Evolutionary conservation across 2,329 filamentous ascomycete species (phyloP).

Genomic region (Zymoseptoria brevis): DNA sequence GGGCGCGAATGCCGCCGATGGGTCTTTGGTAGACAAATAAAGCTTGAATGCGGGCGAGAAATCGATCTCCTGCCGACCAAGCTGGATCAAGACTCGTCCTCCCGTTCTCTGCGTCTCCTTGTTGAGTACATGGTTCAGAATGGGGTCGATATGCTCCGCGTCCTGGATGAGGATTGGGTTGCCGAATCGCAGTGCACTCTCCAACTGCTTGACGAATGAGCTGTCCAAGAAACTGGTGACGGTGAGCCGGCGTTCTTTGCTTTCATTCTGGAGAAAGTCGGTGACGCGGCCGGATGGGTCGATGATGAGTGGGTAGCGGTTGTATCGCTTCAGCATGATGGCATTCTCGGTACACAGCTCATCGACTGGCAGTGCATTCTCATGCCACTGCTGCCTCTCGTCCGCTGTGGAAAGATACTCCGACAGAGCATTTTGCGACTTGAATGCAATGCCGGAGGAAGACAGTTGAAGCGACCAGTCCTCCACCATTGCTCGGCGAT

Average conservation of each 20-base stretch:
- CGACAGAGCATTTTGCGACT: conserved; percentile 86
- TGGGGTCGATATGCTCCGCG: conserved; percentile 91
- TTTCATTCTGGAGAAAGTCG: conserved; percentile 91
- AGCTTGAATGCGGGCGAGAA: conserved; percentile 96
- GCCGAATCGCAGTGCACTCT: conserved; percentile 93
- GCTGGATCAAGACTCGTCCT: conserved; percentile 93
- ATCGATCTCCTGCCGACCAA: conserved; percentile 97
- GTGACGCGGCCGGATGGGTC: conserved; percentile 92
- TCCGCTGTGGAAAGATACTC: conserved; percentile 96
- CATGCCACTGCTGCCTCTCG: conserved; percentile 90
- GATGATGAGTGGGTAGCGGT: conserved; percentile 95
- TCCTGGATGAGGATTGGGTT: conserved; percentile 98
- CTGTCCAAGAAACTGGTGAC: conserved; percentile 98
- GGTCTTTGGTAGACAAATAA: conserved; percentile 90
- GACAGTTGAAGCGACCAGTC: conserved; percentile 94
- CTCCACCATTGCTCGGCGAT: conserved; percentile 94
- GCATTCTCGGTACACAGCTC: conserved; percentile 98
- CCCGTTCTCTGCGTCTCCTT: conserved; percentile 99
- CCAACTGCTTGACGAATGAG: conserved; percentile 94
- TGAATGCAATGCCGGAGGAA: conserved; percentile 87
- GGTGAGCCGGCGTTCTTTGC: conserved; percentile 84
- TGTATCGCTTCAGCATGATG: conserved; percentile 94
- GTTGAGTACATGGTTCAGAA: conserved; percentile 96
- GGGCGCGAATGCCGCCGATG: conserved; percentile 88
- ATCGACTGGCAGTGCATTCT: conserved; percentile 85